Percentiles rank a stretch among this genome's conserved stretches.
Evolutionary conservation across 225 moss, liverwort and hornwort genomes (phyloP).

Genomic region (Physcomitrium patens): DNA sequence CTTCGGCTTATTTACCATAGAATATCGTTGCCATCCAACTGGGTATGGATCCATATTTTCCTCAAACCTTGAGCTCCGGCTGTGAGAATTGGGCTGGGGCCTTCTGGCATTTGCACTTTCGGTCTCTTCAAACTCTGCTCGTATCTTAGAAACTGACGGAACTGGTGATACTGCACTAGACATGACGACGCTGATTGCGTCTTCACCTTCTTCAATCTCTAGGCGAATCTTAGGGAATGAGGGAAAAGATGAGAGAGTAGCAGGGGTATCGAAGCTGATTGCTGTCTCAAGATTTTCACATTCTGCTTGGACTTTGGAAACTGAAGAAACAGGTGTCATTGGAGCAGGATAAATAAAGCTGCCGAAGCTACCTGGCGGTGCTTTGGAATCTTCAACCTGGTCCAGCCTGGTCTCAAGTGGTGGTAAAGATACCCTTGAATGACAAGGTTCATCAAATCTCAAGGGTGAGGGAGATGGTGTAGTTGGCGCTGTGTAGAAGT

Average conservation of each 20-base stretch:
- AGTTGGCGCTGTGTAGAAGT: conserved; percentile 21
- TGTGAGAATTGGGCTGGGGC: conserved; percentile 19
- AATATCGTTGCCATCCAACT: conserved; percentile 35
- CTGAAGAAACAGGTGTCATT: background rate
- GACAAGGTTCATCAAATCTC: conserved; percentile 1
- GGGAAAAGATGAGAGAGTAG: no score
- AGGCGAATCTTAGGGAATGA: no score
- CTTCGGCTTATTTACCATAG: conserved; percentile 20
- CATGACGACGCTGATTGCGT: background rate
- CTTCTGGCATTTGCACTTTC: conserved; percentile 5
- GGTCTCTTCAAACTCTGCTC: conserved; percentile 20
- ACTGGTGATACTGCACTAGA: conserved; percentile 1
- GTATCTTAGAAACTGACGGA: conserved; percentile 3
- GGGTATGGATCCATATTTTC: conserved; percentile 40
- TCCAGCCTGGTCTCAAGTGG: conserved; percentile 9
- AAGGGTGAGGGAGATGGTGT: conserved; percentile 18
- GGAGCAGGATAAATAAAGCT: background rate
- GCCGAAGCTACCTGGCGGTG: background rate
- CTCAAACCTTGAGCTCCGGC: conserved; percentile 32
- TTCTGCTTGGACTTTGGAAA: conserved; percentile 16
- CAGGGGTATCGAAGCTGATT: background rate
- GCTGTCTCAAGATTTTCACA: conserved; percentile 14
- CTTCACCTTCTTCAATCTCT: no score
- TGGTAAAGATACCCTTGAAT: conserved; percentile 11
- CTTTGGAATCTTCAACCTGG: conserved; percentile 6